Base-by-base conservation (phyloP, 2,329 filamentous ascomycete genomes). In the Talaromyces sp. region DNA sequence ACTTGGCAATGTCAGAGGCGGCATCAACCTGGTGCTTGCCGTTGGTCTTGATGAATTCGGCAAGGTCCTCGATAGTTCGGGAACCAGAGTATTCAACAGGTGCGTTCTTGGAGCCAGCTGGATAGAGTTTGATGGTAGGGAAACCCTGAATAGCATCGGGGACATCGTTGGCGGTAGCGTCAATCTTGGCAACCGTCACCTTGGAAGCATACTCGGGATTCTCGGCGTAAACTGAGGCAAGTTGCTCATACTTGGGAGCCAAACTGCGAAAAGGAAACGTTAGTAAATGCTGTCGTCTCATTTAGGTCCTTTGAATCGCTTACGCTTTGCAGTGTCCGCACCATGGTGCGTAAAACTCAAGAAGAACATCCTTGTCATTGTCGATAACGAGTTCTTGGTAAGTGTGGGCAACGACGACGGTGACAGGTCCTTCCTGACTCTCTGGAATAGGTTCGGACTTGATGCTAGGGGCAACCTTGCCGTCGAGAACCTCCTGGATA, bases 61-160 rank as follows among this genome's bases (percentile, higher is more conserved):
- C 87, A 61, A 99, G 84, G 74, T 97, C 94, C 80, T 96, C 90
- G 58, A 97, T 80, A 57, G 91, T 94, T 70, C 94, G 91, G 64
- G 87, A 84, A 68, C 94, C 94, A 64, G 81, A 83, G 84, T 97
- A 99, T 67, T 91, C 90, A 63, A 97, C 77, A 60, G 94, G 89
- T 66, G 85, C 80, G 70, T 83, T 82, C 86, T 99, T 99, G 77
- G 83, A 82, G 70, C 91, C 92, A 68, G 94, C 94, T 64, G 90
- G 85, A 88, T 86, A 99, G 66, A 99, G 85, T 85, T 97, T 97
- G 84, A 99, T 97, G 75, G 94, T 99, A 59, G 94, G 94, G 88
- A 99, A 99, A 64, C 94, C 94, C 77, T 90, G 85, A 71, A 99
- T 91, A 80, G 96, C 90, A 77, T 97, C 93, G 59, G 94, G 94